Base-by-base conservation (phyloP, 805 yeast genomes). In the Metahyphopichia silvanorum region DNA sequence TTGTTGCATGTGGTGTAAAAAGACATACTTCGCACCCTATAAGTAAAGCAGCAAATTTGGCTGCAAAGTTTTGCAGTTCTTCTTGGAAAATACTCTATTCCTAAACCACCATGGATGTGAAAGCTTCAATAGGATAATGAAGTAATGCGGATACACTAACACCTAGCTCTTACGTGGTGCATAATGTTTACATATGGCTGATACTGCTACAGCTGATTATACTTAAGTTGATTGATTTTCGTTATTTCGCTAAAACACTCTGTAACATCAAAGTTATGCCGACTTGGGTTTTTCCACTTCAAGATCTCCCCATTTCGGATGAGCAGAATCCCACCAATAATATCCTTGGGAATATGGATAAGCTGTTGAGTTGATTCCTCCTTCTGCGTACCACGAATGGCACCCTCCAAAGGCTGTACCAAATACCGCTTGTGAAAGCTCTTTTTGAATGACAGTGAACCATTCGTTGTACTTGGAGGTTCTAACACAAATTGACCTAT, bases 361-460 rank as follows among this genome's bases (percentile, higher is more conserved):
- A 3, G 64, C 55, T 9, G 67, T 51, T 21, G 49, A 41, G 38
- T 65, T 65, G 33, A 43, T 32, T 10, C 57, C 58, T 14, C 38
- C 47, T 21, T 42, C 34, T 2, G 57, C 16, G 34, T 64, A 66
- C 70, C 71, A 66, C n/a, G 67, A 53, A 9, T 43, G 43, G 39
- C 71, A 66, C 2, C 71, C 71, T 3, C 70, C 71, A 35, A 57
- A 60, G 3, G 41, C 35, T 6, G 62, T 46, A 3, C 71, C 71
- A 42, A 54, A 66, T 2, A 66, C 69, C 5, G 58, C 40, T 28
- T 38, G 43, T 23, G 31, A 34, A 38, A 63, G 53, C 22, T 42
- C 42, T 4, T 20, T 41, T 37, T 64, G 69, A 4, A 48, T 40
- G 5, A 35, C 44, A 5, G 38, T 38, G 34, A 53, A 51, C 70